Conservation (phyloP, 1,139 yeast genomes). For the Pichia sp. region DNA sequence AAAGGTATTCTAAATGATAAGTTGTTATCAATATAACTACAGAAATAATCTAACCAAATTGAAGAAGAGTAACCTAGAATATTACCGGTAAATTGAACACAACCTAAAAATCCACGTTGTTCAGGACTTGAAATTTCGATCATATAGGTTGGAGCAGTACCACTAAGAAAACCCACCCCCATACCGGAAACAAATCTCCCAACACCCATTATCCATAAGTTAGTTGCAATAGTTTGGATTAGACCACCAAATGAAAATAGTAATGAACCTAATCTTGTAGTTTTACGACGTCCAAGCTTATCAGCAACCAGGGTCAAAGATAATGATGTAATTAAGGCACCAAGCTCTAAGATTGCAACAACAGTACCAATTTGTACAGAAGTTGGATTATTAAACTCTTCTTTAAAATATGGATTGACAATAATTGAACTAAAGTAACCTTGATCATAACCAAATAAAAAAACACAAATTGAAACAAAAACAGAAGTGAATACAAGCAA, state of each 20-base stretch:
- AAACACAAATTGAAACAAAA: constrained; percentile 55
- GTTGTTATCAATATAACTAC: constrained; percentile 52
- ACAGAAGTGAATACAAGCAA: constrained; percentile 50
- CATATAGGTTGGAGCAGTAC: constrained; percentile 93
- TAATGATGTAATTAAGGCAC: constrained; percentile 75
- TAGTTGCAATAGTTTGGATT: constrained; percentile 55
- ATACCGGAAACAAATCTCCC: constrained; percentile 82
- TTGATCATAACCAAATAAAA: constrained; percentile 57
- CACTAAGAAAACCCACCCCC: constrained; percentile 86
- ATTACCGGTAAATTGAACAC: constrained; percentile 90
- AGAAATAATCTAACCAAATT: constrained; percentile 86
- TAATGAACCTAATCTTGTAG: constrained; percentile 76
- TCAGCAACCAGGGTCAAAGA: constrained; percentile 71
- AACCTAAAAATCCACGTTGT: constrained; percentile 82
- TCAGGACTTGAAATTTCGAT: constrained; percentile 87
- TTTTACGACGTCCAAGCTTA: constrained; percentile 68
- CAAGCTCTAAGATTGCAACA: constrained; percentile 80
- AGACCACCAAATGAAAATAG: constrained; percentile 78
- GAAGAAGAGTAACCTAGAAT: constrained; percentile 79
- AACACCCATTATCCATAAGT: constrained; percentile 46
- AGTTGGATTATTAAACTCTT: constrained; percentile 65
- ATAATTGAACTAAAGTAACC: constrained; percentile 56
- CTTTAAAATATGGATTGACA: constrained; percentile 66
- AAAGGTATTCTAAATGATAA: constrained; percentile 78
- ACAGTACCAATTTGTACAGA: constrained; percentile 68